Conservation (phyloP, 495 filamentous ascomycete genomes). For the Neurospora sp. region DNA sequence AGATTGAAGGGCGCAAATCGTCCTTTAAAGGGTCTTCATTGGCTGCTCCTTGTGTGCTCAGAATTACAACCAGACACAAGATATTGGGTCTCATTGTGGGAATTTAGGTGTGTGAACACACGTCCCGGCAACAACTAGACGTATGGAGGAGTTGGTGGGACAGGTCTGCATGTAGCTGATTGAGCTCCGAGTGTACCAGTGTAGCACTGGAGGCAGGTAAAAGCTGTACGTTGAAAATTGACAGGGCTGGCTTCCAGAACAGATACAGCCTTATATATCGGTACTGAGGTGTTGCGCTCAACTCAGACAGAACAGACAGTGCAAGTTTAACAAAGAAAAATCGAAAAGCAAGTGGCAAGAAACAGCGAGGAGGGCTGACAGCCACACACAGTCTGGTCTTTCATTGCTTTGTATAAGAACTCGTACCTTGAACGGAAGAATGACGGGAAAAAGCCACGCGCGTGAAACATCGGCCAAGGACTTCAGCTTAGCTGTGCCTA, state of each 20-base stretch:
- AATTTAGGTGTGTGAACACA: neutral
- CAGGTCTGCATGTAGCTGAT: neutral
- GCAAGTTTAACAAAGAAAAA: neutral
- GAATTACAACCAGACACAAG: neutral
- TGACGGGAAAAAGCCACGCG: neutral
- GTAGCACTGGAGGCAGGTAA: neutral
- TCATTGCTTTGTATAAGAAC: neutral
- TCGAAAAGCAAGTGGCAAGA: neutral
- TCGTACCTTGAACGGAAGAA: neutral
- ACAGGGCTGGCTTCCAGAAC: neutral
- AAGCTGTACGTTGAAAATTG: neutral
- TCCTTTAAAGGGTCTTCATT: neutral
- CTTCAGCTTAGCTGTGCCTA: neutral
- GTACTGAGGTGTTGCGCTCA: neutral
- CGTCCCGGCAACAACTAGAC: neutral
- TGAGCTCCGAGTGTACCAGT: neutral
- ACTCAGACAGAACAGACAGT: neutral
- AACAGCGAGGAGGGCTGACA: neutral
- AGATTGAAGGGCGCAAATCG: neutral
- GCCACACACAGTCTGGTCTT: neutral
- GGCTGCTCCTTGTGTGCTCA: neutral
- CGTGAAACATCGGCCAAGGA: neutral
- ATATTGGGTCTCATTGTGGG: neutral
- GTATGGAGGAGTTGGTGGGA: neutral
- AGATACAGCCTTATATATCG: neutral